These are phyloP conservation scores for Cryomyces minteri DNA, from an alignment of 495 filamentous ascomycete genomes.

Conservation along the genomic window DNA sequence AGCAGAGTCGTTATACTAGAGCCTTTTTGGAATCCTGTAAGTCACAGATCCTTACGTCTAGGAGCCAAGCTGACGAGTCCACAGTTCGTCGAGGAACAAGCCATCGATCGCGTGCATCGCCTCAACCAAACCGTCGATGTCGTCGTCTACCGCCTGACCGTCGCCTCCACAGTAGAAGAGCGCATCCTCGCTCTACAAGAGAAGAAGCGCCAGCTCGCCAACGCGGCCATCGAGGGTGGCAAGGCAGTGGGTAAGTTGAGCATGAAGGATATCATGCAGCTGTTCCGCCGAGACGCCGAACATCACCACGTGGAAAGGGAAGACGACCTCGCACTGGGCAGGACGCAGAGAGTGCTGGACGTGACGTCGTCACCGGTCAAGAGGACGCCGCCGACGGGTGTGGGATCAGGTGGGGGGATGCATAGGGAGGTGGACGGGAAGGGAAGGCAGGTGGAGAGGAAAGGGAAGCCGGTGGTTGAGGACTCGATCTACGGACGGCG, in stretches of 20 bases:
- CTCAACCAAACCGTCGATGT: slow-evolving; percentile 91
- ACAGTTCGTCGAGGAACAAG: slow-evolving; percentile 86
- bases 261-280: slow-evolving; percentile 79
- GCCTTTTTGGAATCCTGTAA: slow-evolving; percentile 83
- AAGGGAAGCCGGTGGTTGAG: too few relatives aligned
- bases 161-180: slow-evolving; percentile 73
- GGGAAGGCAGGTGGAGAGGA: not conserved
- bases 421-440: not conserved
- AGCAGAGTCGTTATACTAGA: slow-evolving; percentile 88
- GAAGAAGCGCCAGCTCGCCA: slow-evolving; percentile 74
- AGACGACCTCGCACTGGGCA: not conserved
- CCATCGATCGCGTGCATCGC: slow-evolving; percentile 93
- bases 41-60: too few relatives aligned
- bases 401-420: not conserved
- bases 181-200: slow-evolving; percentile 83
- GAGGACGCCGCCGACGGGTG: slow-evolving; percentile 2
- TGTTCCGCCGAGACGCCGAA: slow-evolving; percentile 69
- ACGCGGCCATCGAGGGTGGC: slow-evolving; percentile 62
- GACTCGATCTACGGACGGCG: not conserved
- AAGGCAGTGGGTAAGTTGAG: slow-evolving; percentile 65
- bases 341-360: not conserved
- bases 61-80: too few relatives aligned
- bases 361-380: not conserved
- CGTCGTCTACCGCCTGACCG: slow-evolving; percentile 80
- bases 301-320: slow-evolving; percentile 3